Base-by-base conservation (phyloP, 805 yeast genomes). In the Nakazawaea ishiwadae region DNA sequence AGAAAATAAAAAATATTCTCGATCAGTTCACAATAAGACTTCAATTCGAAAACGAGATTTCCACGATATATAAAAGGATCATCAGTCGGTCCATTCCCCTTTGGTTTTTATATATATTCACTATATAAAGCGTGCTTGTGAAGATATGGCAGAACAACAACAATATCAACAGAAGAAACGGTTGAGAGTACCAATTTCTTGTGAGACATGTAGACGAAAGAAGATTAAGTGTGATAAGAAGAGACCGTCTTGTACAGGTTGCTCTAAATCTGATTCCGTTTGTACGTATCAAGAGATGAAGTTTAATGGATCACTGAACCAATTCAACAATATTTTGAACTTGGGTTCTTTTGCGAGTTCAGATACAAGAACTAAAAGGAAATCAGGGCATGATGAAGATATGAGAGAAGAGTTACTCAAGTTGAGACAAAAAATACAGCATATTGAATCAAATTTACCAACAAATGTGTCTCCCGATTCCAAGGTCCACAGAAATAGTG, bases 381-480 rank as follows among this genome's bases (percentile, higher is more conserved):
- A 10, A 10, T 24, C 27, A n/a, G 27, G 12, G 12, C 9, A 24
- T 3, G 27, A 24, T 3, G 12, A 10, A 4, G 27, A 10, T 5
- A 20, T n/a, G 7, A 19, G 12, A 3, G 39, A 36, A 11, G 62
- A 59, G 45, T 41, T 60, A 6, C 69, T 69, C 29, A 44, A 56
- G 12, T 49, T 73, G 24, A 63, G 63, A 32, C 62, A 63, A 7
- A 68, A 69, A 43, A 66, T 73, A 21, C 66, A 61, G 39, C 68
- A 66, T 46, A 60, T 73, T 3, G 78, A 73, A 48, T 67, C 70
- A 1, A 62, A 71, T 0, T 59, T 68, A 17, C 33, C n/a, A n/a
- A n/a, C n/a, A n/a, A n/a, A n/a, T n/a, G n/a, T n/a, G n/a, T n/a
- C n/a, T n/a, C n/a, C n/a, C n/a, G n/a, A n/a, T n/a, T n/a, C n/a